Conservation (phyloP, 768 basidiomycete species). For the Pulveroboletus sp. region DNA sequence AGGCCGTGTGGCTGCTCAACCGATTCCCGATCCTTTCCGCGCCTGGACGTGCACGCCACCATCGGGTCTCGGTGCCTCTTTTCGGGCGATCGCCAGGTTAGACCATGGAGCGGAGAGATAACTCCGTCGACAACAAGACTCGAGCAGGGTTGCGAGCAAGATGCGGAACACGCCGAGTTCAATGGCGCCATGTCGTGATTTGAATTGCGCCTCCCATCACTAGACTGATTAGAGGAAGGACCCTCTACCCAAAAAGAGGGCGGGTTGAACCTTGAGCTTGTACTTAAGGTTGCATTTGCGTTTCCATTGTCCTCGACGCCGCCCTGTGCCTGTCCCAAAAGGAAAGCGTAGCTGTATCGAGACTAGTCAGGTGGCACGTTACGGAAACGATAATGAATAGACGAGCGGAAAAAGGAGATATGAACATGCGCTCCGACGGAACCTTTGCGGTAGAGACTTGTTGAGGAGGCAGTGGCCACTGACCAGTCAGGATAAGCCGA, state of each 20-base stretch:
- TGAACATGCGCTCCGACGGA: slow-evolving; percentile 10
- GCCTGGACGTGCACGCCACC: not conserved
- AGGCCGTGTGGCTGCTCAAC: not conserved
- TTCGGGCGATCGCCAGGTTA: not conserved
- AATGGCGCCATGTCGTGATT: slow-evolving; percentile 3
- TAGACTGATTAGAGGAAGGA: slow-evolving; percentile 11
- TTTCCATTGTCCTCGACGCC: not conserved
- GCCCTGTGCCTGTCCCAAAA: slow-evolving; percentile 10
- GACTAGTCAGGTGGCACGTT: slow-evolving; percentile 7
- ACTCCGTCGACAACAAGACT: slow-evolving; percentile 1
- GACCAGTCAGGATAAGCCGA: not conserved
- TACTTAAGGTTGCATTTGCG: no score
- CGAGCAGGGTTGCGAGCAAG: not conserved
- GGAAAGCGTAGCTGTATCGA: slow-evolving; percentile 6
- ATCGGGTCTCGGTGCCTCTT: not conserved
- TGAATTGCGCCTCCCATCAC: not conserved
- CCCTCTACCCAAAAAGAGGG: slow-evolving; percentile 16
- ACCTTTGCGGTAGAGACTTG: slow-evolving; percentile 10
- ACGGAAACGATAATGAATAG: slow-evolving; percentile 10
- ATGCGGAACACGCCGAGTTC: not conserved
- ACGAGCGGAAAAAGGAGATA: slow-evolving; percentile 4
- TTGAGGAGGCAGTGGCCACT: not conserved
- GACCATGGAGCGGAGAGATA: not conserved
- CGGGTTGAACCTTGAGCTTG: slow-evolving; percentile 18
- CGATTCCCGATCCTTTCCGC: not conserved